Conservation (phyloP, 306 rosid genomes). For the Castanea sativa region DNA sequence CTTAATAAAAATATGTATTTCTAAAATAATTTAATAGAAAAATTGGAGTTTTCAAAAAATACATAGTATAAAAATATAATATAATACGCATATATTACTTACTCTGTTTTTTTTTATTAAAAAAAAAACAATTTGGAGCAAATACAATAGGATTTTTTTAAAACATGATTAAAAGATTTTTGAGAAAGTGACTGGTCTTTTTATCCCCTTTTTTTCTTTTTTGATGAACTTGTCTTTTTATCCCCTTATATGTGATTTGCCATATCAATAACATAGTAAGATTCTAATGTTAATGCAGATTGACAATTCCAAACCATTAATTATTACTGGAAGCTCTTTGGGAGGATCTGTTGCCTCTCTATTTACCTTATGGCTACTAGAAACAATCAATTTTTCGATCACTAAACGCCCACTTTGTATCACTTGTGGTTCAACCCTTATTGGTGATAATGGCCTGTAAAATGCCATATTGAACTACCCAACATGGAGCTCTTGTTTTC, state of each 20-base stretch:
- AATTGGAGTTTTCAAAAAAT: too few species aligned
- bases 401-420: constrained; percentile 59
- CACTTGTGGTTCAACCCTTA: constrained; percentile 71
- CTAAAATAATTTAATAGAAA: too few species aligned
- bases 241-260: too few species aligned
- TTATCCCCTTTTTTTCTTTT: too few species aligned
- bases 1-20: too few species aligned
- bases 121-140: too few species aligned
- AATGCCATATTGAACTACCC: constrained; percentile 39
- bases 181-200: background rate
- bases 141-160: too few species aligned
- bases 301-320: constrained; percentile 11
- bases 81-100: too few species aligned
- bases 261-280: background rate
- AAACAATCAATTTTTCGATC: constrained; percentile 13
- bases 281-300: constrained; percentile 18
- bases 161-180: background rate
- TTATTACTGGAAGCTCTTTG: constrained; percentile 52
- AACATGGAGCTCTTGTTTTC: constrained; percentile 64
- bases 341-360: constrained; percentile 76
- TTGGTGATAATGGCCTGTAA: constrained; percentile 45
- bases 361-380: constrained; percentile 55
- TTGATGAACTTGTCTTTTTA: too few species aligned
- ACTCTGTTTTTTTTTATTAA: too few species aligned
- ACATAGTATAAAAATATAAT: too few species aligned